Evolutionary conservation across 2,329 filamentous ascomycete genomes (phyloP), one percentile per base, ranked within the genome.

Genomic region (Coniochaeta pulveracea): DNA sequence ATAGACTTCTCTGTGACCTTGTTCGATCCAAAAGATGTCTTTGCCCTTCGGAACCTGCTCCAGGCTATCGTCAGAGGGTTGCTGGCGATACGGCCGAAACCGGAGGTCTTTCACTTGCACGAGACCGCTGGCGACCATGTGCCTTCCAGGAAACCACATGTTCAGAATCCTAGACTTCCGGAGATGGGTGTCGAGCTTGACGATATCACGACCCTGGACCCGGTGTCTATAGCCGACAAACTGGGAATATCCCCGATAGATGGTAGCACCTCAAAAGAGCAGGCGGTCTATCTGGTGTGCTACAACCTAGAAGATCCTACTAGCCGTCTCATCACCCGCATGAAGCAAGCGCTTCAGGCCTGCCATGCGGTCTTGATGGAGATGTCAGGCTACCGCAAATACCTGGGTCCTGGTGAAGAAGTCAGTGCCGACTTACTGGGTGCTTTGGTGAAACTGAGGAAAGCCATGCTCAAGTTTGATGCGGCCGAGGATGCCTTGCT

Each of bases 1-100:
- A 60, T 72, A 34, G 71, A 75, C 34, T 58, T 73, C n/a, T 68
- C 69, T 2, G 50, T 74, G 4, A 72, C 68, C 2, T 57, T 63
- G 1, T 69, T 74, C 37, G 51, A 50, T 9, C 68, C 70, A 2
- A 50, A 56, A 9, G 69, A 75, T 43, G 55, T 72, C 14, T 50
- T 54, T 23, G 51, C 56, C 5, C 50, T 76, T 19, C 62, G 71
- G 34, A 75, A 76, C 42, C 51, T 63, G 4, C 60, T 74, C 34
- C 72, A 76, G 40, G 64, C 55, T 12, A 66, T 72, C 6, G 61
- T 76, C 19, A 58, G 71, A 36, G 57, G 66, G 4, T 50, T 75
- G 5, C 49, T 75, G 15, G 63, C 69, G 15, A 54, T 76, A 38
- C 62, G 64, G 33, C 61, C 61, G 3, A 29, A 26, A 19, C 34